Percentiles rank a stretch among this genome's conserved stretches.
Evolutionary conservation across 2,329 filamentous ascomycete species (phyloP).

Genomic region (Amauroascus niger): DNA sequence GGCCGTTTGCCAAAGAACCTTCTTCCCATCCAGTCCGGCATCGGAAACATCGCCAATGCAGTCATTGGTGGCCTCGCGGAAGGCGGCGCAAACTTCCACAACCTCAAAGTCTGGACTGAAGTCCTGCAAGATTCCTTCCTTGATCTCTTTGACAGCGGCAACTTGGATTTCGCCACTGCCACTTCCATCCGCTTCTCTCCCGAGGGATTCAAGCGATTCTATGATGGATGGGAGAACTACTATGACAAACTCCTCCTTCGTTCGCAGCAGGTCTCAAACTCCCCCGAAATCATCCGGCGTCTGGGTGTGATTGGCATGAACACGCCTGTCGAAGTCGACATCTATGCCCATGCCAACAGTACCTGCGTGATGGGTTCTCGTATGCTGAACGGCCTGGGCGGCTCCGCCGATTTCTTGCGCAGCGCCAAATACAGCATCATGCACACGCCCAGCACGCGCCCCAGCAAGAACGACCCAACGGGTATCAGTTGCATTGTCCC

Average conservation of each 20-base stretch:
- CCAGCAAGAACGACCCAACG: constrained; percentile 69
- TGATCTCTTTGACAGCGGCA: constrained; percentile 80
- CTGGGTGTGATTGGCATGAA: constrained; percentile 90
- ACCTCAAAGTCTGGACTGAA: constrained; percentile 88
- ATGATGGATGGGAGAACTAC: constrained; percentile 73
- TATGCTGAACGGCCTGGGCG: constrained; percentile 78
- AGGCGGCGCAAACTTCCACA: constrained; percentile 65
- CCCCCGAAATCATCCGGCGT: constrained; percentile 78
- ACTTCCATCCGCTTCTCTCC: constrained; percentile 86
- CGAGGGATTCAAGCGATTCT: constrained; percentile 84
- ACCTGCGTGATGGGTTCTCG: constrained; percentile 82
- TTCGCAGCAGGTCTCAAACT: constrained; percentile 81
- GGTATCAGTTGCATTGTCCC: constrained; percentile 84
- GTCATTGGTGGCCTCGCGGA: constrained; percentile 74
- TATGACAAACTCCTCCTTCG: constrained; percentile 73
- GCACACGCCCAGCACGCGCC: constrained; percentile 77
- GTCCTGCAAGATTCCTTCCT: constrained; percentile 89
- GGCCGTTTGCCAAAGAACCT: constrained; percentile 68
- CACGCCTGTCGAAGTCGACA: constrained; percentile 87
- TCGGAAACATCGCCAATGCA: constrained; percentile 88
- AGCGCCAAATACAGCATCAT: constrained; percentile 79
- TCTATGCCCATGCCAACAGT: constrained; percentile 86
- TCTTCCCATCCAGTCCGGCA: constrained; percentile 74
- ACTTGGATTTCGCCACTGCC: constrained; percentile 80
- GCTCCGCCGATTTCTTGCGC: constrained; percentile 72